A percentile compares a stretch with the other conserved stretches of the same genome.
Evolutionary conservation across 73 alveolate genomes (phyloP).

Genomic region (Tetrahymena malaccensis): DNA sequence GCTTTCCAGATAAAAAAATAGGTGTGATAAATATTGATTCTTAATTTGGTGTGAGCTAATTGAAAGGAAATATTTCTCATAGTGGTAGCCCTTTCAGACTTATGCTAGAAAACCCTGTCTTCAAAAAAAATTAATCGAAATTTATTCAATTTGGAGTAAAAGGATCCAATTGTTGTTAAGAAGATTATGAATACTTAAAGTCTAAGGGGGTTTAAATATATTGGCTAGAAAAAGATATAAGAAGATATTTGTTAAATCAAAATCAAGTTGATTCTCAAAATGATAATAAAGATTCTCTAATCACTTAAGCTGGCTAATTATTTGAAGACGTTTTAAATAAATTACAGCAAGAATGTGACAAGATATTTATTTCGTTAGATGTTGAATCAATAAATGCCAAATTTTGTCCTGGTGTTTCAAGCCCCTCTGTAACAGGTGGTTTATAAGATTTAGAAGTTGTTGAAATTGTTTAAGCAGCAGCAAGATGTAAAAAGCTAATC

Average conservation of each 20-base stretch:
- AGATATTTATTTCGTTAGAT: conserved; percentile 38
- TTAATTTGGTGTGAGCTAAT: conserved; percentile 50
- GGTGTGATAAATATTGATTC: conserved; percentile 47
- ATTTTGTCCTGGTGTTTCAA: conserved; percentile 48
- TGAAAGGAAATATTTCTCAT: conserved; percentile 16
- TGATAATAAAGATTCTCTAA: not conserved
- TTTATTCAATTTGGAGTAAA: conserved; percentile 35
- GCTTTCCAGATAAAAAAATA: conserved; percentile 3
- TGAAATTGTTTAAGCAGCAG: conserved; percentile 8
- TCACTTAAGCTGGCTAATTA: conserved; percentile 8
- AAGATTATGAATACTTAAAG: conserved; percentile 31
- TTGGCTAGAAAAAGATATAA: conserved; percentile 38
- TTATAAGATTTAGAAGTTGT: conserved; percentile 35
- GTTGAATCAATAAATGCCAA: conserved; percentile 27
- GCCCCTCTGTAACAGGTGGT: conserved; percentile 49
- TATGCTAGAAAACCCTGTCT: conserved; percentile 32
- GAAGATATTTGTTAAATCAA: not conserved
- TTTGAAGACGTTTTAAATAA: not conserved
- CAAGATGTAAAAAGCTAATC: not conserved
- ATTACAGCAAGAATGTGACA: conserved; percentile 3
- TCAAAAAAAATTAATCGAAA: not conserved
- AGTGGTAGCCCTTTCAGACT: conserved; percentile 45
- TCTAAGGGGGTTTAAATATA: conserved; percentile 17
- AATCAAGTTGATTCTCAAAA: not conserved
- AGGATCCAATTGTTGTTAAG: conserved; percentile 41